These are phyloP conservation scores for Drechslerella coelobrocha DNA, from an alignment of 2,329 filamentous ascomycete species.

Conservation along the genomic window DNA sequence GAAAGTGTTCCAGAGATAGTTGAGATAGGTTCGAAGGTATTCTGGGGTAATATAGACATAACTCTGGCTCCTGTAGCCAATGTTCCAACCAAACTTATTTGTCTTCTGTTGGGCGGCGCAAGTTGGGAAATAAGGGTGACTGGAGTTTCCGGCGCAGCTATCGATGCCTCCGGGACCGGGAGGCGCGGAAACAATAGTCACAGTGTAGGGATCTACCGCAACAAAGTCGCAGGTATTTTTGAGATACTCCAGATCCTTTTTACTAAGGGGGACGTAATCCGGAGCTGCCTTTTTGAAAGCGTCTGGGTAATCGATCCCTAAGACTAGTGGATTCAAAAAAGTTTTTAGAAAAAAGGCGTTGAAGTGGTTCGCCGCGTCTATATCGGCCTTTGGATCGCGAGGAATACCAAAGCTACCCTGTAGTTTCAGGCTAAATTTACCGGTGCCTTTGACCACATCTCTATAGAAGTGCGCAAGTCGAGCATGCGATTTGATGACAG, in stretches of 20 bases:
- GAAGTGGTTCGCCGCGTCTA: slow-evolving; percentile 17
- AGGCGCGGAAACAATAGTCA: slow-evolving; percentile 63
- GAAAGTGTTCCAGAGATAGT: slow-evolving; percentile 69
- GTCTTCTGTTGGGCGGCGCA: slow-evolving; percentile 63
- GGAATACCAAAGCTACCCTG: slow-evolving; percentile 22
- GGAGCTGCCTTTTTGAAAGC: slow-evolving; percentile 14
- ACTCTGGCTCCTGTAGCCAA: slow-evolving; percentile 65
- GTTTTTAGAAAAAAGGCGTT: slow-evolving; percentile 15
- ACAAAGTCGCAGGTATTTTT: slow-evolving; percentile 61
- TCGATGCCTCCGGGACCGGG: slow-evolving; percentile 61
- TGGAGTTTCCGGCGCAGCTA: slow-evolving; percentile 62
- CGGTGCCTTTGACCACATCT: slow-evolving; percentile 63
- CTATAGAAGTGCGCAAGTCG: slow-evolving; percentile 65
- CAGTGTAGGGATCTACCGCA: slow-evolving; percentile 67
- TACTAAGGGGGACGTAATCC: slow-evolving; percentile 13
- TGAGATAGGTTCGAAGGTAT: slow-evolving; percentile 65
- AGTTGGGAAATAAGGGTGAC: slow-evolving; percentile 62
- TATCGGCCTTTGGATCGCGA: slow-evolving; percentile 15
- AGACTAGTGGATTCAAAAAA: slow-evolving; percentile 18
- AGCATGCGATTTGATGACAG: slow-evolving; percentile 63
- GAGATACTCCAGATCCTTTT: slow-evolving; percentile 15
- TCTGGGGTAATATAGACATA: slow-evolving; percentile 67
- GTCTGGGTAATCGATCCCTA: slow-evolving; percentile 14
- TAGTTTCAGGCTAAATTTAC: slow-evolving; percentile 58
- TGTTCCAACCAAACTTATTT: slow-evolving; percentile 65